A percentile compares a stretch with the other conserved stretches of the same genome.
These are phyloP conservation scores for Gossypium bickii DNA, from an alignment of 345 rosid species.

Conservation along the genomic window DNA sequence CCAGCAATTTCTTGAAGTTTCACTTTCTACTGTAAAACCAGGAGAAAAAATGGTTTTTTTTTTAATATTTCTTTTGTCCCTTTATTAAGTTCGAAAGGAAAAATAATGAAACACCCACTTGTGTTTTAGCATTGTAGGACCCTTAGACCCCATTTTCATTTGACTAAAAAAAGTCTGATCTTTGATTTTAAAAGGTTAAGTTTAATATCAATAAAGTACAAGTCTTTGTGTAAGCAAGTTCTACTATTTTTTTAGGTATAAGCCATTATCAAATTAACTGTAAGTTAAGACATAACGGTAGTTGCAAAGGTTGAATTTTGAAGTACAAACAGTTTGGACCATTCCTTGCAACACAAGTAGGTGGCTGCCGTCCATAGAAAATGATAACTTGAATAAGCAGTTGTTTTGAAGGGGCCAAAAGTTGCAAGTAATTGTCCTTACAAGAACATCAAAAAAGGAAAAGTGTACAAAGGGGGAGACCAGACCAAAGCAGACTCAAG, in stretches of 20 bases:
- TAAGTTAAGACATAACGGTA: background rate
- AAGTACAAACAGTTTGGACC: constrained; percentile 1
- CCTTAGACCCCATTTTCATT: background rate
- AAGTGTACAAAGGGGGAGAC: background rate
- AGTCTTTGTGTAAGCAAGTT: background rate
- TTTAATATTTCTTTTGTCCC: background rate
- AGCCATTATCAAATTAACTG: background rate
- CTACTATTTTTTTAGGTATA: background rate
- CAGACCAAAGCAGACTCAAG: background rate
- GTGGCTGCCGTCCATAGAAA: constrained; percentile 2
- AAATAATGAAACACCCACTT: constrained; percentile 19
- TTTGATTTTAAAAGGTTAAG: background rate
- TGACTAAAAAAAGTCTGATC: background rate
- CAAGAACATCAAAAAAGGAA: background rate
- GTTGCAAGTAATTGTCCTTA: background rate
- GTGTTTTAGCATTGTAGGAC: background rate
- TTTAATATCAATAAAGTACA: background rate
- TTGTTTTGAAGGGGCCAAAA: too few species aligned
- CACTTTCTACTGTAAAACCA: background rate
- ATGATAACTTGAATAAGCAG: background rate
- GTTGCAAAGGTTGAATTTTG: constrained; percentile 2
- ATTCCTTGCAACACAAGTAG: background rate
- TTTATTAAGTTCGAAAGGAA: constrained; percentile 38
- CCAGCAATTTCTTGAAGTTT: background rate
- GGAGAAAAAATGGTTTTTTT: background rate